A percentile compares a stretch with the other conserved stretches of the same genome.
Conservation (phyloP, 176 grass and related monocot genomes). For the Zizania latifolia region DNA sequence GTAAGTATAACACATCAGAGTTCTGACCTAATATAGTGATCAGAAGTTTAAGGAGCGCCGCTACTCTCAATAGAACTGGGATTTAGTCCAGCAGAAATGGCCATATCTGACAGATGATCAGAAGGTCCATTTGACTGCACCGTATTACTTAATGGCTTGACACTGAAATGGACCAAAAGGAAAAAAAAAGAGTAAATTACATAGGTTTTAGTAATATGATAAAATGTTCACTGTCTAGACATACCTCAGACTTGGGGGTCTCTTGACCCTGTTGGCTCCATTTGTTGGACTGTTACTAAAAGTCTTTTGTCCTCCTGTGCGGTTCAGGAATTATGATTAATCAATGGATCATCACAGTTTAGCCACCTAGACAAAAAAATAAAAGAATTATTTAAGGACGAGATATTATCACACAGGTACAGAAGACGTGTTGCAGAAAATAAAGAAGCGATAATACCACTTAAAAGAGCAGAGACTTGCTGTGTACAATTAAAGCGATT, state of each 20-base stretch:
- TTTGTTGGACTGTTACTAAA: constrained; percentile 74
- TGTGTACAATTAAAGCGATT: neutral
- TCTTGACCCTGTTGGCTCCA: constrained; percentile 1
- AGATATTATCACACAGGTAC: neutral
- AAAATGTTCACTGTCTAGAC: neutral
- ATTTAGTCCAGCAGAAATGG: neutral
- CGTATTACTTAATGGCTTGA: neutral
- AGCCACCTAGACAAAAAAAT: constrained; percentile 62
- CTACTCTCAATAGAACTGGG: neutral
- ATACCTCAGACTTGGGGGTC: neutral
- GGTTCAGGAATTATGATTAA: constrained; percentile 75
- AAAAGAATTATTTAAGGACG: constrained; percentile 6
- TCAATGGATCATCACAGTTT: constrained; percentile 80
- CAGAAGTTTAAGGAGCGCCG: neutral
- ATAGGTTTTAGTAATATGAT: neutral
- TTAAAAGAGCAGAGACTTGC: neutral
- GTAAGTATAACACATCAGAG: no score
- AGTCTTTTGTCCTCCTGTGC: constrained; percentile 74
- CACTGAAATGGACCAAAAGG: neutral
- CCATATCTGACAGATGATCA: neutral
- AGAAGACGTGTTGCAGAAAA: neutral
- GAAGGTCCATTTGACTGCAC: neutral
- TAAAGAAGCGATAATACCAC: neutral
- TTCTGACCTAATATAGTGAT: no score
- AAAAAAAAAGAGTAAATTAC: neutral